phyloP scores from a whole-genome alignment of 169 alveolate species.

The Perkinsus olseni region DNA sequence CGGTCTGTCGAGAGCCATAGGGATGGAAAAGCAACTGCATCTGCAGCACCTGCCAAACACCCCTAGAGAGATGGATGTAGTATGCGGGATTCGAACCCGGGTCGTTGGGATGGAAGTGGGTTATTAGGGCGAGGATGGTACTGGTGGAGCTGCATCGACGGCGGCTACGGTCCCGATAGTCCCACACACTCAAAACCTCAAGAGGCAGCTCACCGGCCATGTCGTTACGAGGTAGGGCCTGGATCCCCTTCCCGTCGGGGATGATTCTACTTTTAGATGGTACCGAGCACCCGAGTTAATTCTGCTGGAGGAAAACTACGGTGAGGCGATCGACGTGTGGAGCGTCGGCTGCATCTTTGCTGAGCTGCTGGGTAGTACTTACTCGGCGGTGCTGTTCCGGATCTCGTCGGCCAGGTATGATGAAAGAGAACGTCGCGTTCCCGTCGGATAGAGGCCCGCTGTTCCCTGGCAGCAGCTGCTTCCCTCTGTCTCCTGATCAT shows the following conservation, averaged over 20 bases:
- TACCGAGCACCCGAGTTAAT: conserved; percentile 99
- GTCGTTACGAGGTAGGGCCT: conserved; percentile 74
- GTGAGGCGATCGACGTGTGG: conserved; percentile 98
- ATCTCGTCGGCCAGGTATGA: conserved; percentile 47
- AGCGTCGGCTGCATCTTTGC: conserved; percentile 94
- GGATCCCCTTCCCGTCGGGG: background rate
- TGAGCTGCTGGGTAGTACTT: conserved; percentile 78
- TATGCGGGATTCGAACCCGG: background rate
- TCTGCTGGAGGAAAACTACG: conserved; percentile 88
- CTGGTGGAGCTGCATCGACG: background rate
- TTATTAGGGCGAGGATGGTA: background rate
- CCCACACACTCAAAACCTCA: conserved; percentile 49
- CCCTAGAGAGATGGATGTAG: conserved; percentile 19
- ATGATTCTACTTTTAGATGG: conserved; percentile 68
- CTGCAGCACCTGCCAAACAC: conserved; percentile 21
- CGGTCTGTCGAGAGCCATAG: conserved; percentile 82
- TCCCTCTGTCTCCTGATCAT: conserved; percentile 89
- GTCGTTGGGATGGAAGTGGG: background rate
- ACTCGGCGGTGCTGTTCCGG: conserved; percentile 8
- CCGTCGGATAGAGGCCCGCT: conserved; percentile 89
- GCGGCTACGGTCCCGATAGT: conserved; percentile 15
- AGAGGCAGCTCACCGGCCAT: conserved; percentile 93
- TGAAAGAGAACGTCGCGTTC: conserved; percentile 82
- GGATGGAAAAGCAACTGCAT: background rate
- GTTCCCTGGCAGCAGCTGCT: conserved; percentile 92